Conservation (phyloP, 129 eudicot species). For the Flaveria trinervia region DNA sequence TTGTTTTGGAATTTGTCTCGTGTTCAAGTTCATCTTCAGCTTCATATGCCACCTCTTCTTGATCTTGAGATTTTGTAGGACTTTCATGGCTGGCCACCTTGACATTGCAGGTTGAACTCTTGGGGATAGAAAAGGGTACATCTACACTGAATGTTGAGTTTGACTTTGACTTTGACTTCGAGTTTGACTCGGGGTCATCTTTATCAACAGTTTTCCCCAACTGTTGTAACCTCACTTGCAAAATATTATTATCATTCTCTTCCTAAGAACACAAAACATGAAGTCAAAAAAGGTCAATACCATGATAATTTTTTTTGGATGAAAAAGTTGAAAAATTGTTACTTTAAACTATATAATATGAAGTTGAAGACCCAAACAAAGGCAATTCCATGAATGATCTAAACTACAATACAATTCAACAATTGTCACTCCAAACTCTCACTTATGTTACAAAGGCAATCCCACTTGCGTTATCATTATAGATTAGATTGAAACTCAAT, state of each 20-base stretch:
- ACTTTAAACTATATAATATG: not conserved
- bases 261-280: slow-evolving; percentile 40
- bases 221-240: slow-evolving; percentile 55
- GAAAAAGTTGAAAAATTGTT: not conserved
- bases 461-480: too few relatives aligned
- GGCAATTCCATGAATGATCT: too few relatives aligned
- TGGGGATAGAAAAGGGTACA: slow-evolving; percentile 48
- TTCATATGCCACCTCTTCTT: slow-evolving; percentile 40
- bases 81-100: slow-evolving; percentile 62
- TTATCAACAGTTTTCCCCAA: slow-evolving; percentile 30
- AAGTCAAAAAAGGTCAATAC: slow-evolving; percentile 2
- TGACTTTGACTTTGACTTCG: slow-evolving; percentile 32
- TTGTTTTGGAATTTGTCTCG: slow-evolving; percentile 41
- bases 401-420: too few relatives aligned
- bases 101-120: slow-evolving; percentile 48
- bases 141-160: slow-evolving; percentile 51
- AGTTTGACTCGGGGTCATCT: slow-evolving; percentile 35
- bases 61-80: slow-evolving; percentile 39
- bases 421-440: too few relatives aligned
- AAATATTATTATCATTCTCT: slow-evolving; percentile 28
- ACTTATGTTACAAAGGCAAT: too few relatives aligned
- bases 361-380: not conserved
- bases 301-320: not conserved
- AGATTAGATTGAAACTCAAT: too few relatives aligned
- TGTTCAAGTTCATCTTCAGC: slow-evolving; percentile 75